Conservation (phyloP, 108 stramenopile genomes). For the Cyclotella sp. region DNA sequence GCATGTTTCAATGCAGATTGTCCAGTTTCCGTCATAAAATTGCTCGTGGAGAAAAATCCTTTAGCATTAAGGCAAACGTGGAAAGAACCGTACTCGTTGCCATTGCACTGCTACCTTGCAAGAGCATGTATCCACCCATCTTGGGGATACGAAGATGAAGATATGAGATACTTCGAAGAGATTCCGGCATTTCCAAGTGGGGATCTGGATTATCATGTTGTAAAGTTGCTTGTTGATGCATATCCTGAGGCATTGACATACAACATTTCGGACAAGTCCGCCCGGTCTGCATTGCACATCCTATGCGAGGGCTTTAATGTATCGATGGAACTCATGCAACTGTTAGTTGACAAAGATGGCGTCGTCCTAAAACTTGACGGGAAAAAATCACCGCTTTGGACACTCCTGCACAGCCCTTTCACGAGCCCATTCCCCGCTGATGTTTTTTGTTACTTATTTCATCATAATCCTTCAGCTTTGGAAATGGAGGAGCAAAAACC, state of each 20-base stretch:
- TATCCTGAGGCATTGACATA: conserved; percentile 10
- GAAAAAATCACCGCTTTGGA: not conserved
- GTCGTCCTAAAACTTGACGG: not conserved
- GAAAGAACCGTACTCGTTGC: not conserved
- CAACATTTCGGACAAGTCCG: not conserved
- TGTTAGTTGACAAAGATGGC: conserved; percentile 15
- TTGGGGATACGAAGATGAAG: not conserved
- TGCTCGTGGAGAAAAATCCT: conserved; percentile 9
- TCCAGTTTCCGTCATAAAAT: not conserved
- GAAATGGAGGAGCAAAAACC: not conserved
- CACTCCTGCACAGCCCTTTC: not conserved
- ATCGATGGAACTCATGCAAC: not conserved
- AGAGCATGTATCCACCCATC: not conserved
- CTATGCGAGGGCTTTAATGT: conserved; percentile 7
- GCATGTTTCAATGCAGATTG: conserved; percentile 15
- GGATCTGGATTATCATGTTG: not conserved
- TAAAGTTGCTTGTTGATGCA: conserved; percentile 14
- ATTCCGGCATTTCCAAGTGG: conserved; percentile 7
- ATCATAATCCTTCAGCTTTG: conserved; percentile 2
- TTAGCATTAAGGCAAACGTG: not conserved
- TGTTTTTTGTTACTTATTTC: conserved; percentile 8
- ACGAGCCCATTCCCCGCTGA: conserved; percentile 4
- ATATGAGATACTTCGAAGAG: no score
- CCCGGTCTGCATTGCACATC: not conserved
- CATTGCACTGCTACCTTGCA: not conserved